Percentiles rank a stretch among this genome's conserved stretches.
phyloP scores from a whole-genome alignment of 306 rosid genomes.

The Luffa acutangula region DNA sequence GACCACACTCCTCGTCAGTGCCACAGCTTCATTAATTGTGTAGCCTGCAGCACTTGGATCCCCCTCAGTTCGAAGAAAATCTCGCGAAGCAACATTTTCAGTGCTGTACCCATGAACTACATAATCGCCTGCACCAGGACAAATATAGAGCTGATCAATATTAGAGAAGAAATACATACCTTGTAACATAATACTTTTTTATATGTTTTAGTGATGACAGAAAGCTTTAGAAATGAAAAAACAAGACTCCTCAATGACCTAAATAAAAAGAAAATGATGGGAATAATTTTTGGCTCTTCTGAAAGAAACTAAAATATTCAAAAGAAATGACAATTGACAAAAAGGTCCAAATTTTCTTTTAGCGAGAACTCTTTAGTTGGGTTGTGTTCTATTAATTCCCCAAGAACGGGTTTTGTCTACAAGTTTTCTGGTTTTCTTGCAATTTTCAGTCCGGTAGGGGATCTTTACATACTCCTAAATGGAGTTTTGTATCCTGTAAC shows the following conservation, averaged over 20 bases:
- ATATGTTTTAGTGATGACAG: not conserved
- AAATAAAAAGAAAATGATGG: not conserved
- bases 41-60: constrained; percentile 89
- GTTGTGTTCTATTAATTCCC: not conserved
- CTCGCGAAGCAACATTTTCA: constrained; percentile 52
- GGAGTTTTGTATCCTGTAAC: not conserved
- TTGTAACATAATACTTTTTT: not conserved
- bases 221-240: constrained; percentile 4
- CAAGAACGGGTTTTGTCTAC: not conserved
- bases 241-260: not conserved
- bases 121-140: constrained; percentile 14
- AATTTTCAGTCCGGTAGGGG: not conserved
- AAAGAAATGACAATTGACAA: not conserved
- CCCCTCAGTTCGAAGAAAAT: constrained; percentile 83
- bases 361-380: not conserved
- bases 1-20: constrained; percentile 86
- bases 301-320: not conserved
- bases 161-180: not conserved
- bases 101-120: constrained; percentile 14
- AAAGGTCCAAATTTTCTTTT: not conserved
- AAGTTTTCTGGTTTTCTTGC: not conserved
- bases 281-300: not conserved
- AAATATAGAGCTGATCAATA: not conserved
- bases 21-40: constrained; percentile 82
- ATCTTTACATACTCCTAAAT: not conserved